Percentiles rank a stretch among this genome's conserved stretches.
Evolutionary conservation across 768 basidiomycete species (phyloP).

Genomic region (Cyathus striatus): DNA sequence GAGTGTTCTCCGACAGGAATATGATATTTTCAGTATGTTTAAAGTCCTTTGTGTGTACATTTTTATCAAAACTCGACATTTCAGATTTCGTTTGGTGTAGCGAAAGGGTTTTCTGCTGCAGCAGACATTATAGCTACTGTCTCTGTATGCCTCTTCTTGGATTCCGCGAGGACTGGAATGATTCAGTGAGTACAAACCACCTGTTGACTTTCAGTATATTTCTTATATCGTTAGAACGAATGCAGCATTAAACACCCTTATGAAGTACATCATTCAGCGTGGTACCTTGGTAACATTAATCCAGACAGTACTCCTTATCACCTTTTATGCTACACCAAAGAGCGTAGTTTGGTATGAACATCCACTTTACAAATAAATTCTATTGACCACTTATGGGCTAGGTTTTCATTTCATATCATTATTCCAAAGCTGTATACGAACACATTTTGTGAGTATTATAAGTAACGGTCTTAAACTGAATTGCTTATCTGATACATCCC

Average conservation of each 20-base stretch:
- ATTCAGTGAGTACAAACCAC: constrained; percentile 14
- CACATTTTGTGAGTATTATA: constrained; percentile 31
- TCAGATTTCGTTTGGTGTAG: constrained; percentile 28
- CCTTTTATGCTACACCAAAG: constrained; percentile 22
- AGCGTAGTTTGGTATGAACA: constrained; percentile 24
- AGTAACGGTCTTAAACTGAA: neutral
- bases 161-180: constrained; percentile 22
- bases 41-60: neutral
- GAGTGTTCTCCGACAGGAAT: neutral
- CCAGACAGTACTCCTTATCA: constrained; percentile 25
- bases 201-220: neutral
- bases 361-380: neutral
- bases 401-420: constrained; percentile 34
- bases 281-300: constrained; percentile 30
- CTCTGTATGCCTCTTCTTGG: constrained; percentile 25
- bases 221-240: neutral
- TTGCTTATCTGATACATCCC: neutral
- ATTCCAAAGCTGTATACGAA: constrained; percentile 35
- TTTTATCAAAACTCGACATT: neutral
- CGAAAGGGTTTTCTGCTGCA: constrained; percentile 29
- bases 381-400: neutral
- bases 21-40: neutral
- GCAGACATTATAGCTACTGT: constrained; percentile 30
- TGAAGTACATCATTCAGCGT: constrained; percentile 26
- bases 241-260: constrained; percentile 10